phyloP scores from a whole-genome alignment of 768 basidiomycete species.

The Crucibulum laeve region DNA sequence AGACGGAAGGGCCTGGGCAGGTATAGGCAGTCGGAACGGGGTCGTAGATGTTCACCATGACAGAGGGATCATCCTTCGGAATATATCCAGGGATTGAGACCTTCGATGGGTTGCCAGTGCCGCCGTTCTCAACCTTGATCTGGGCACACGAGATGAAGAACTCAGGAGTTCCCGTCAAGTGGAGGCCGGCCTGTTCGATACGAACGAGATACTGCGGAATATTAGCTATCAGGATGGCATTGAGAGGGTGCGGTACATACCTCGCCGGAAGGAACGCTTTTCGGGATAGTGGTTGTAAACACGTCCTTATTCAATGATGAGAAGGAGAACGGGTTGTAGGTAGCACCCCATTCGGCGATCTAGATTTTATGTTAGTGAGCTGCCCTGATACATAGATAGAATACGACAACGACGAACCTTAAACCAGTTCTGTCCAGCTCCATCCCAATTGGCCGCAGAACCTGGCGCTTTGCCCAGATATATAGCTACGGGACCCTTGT shows the following conservation, averaged over 20 bases:
- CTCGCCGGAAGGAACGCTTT: conserved; percentile 26
- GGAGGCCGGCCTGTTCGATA: conserved; percentile 34
- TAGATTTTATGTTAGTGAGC: conserved; percentile 1
- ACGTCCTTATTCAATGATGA: conserved; percentile 14
- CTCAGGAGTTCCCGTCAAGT: conserved; percentile 31
- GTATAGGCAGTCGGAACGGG: background rate
- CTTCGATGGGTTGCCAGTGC: conserved; percentile 30
- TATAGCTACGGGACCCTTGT: conserved; percentile 27
- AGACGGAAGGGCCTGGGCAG: conserved; percentile 1
- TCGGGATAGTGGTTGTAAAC: conserved; percentile 25
- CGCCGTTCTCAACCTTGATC: conserved; percentile 30
- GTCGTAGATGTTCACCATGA: conserved; percentile 30
- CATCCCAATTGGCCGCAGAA: conserved; percentile 28
- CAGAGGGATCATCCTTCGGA: conserved; percentile 24
- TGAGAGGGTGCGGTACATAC: conserved; percentile 6
- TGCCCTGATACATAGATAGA: conserved; percentile 3
- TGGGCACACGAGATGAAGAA: conserved; percentile 35
- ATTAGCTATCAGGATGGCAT: background rate
- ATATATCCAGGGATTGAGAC: conserved; percentile 36
- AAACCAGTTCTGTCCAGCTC: conserved; percentile 37
- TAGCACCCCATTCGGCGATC: conserved; percentile 22
- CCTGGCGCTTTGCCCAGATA: conserved; percentile 35
- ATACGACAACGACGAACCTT: too few relatives aligned
- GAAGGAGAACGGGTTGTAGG: conserved; percentile 21
- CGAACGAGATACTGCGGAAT: conserved; percentile 25